phyloP scores from a whole-genome alignment of 1,139 yeast species.

The Suzukiozyma palmioleophila region DNA sequence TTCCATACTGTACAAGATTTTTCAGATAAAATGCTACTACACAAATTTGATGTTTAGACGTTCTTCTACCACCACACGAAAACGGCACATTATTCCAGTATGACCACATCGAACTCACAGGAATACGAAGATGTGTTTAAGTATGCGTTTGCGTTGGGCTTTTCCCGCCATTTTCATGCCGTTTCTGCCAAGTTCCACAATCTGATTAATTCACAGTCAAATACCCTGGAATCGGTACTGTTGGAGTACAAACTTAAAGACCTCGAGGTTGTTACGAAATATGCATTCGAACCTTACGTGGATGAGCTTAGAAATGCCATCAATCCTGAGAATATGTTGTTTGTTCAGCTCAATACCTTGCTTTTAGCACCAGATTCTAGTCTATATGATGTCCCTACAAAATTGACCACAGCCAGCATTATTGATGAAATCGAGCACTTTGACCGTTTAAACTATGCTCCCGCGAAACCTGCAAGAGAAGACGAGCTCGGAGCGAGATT shows the following conservation, averaged over 20 bases:
- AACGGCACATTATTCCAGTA: background rate
- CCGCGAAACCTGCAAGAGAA: constrained; percentile 8
- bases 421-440: constrained; percentile 7
- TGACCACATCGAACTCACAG: background rate
- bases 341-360: constrained; percentile 8
- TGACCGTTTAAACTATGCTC: background rate
- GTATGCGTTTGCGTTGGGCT: constrained; percentile 2
- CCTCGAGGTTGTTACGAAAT: constrained; percentile 12
- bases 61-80: no score
- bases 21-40: no score
- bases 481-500: constrained; percentile 15
- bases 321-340: constrained; percentile 6
- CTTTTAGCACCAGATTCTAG: constrained; percentile 17
- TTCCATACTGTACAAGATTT: no score
- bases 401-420: constrained; percentile 11
- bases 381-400: constrained; percentile 8
- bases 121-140: constrained; percentile 1
- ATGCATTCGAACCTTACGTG: constrained; percentile 9
- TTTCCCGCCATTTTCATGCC: background rate
- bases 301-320: constrained; percentile 7
- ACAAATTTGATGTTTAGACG: no score
- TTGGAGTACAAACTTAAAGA: constrained; percentile 3
- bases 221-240: background rate
- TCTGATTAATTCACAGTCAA: background rate
- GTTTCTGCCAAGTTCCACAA: background rate